These are phyloP conservation scores for Reutealis trisperma DNA, from an alignment of 345 rosid genomes.

Conservation along the genomic window DNA sequence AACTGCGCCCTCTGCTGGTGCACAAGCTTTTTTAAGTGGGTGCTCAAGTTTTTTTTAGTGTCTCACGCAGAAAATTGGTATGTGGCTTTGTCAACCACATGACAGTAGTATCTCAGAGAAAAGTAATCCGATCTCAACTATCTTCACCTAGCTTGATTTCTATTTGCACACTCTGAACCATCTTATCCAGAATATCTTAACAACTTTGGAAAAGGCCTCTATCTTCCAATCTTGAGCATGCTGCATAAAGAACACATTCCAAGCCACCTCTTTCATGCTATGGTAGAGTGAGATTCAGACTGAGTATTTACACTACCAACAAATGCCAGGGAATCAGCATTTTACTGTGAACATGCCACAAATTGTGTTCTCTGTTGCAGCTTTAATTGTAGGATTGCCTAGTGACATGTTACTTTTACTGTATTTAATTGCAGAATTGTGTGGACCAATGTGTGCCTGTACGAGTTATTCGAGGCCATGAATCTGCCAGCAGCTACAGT, in stretches of 20 bases:
- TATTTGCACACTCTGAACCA: not conserved
- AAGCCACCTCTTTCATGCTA: not conserved
- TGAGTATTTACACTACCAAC: not conserved
- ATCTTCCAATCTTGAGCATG: not conserved
- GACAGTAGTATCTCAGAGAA: not conserved
- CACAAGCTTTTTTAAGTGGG: not conserved
- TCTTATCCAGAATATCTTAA: not conserved
- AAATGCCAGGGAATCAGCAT: not conserved
- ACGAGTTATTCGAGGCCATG: constrained; percentile 86
- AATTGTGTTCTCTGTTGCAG: not conserved
- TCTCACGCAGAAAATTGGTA: not conserved
- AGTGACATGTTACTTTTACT: constrained; percentile 9
- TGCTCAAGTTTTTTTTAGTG: not conserved
- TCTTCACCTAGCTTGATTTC: not conserved
- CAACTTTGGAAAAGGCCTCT: not conserved
- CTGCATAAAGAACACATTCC: not conserved
- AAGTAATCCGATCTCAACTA: not conserved
- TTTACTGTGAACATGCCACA: not conserved
- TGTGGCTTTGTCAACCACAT: not conserved
- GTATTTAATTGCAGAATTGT: constrained; percentile 59
- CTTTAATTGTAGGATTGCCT: not conserved
- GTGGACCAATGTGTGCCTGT: constrained; percentile 63
- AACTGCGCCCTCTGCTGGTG: not conserved
- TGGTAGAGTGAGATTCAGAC: not conserved
- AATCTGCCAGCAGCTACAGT: constrained; percentile 60